phyloP scores from a whole-genome alignment of 2,329 filamentous ascomycete species.

The Penicillium sp. region DNA sequence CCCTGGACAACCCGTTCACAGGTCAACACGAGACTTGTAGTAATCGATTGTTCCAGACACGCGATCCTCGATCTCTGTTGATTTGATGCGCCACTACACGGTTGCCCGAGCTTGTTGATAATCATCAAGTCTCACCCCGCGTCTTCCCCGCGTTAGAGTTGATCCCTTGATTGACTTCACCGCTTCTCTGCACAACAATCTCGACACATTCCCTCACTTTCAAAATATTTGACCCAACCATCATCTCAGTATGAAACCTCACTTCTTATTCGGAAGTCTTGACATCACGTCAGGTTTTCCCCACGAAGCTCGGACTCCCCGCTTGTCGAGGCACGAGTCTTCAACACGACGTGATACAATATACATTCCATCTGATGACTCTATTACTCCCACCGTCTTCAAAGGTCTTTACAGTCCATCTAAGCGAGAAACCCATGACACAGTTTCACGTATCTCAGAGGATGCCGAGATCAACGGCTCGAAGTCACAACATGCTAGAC shows the following conservation, averaged over 20 bases:
- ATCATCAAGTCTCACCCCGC: not conserved
- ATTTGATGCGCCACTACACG: not conserved
- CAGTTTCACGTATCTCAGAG: slow-evolving; percentile 8
- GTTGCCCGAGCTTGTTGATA: not conserved
- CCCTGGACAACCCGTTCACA: not conserved
- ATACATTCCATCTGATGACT: slow-evolving; percentile 45
- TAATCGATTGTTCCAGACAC: not conserved
- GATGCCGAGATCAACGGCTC: slow-evolving; percentile 31
- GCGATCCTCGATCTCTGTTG: not conserved
- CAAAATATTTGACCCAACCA: not conserved
- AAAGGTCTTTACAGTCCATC: slow-evolving; percentile 46
- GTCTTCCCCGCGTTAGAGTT: not conserved
- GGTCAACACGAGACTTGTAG: not conserved
- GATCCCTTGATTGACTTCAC: slow-evolving; percentile 9
- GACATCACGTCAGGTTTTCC: slow-evolving; percentile 27
- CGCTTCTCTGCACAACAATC: slow-evolving; percentile 5
- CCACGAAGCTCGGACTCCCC: slow-evolving; percentile 33
- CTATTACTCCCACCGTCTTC: slow-evolving; percentile 42
- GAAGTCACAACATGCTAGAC: slow-evolving; percentile 37
- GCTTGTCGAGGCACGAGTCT: slow-evolving; percentile 27
- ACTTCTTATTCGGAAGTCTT: not conserved
- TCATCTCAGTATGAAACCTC: not conserved
- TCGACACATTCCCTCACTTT: not conserved
- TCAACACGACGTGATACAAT: slow-evolving; percentile 38
- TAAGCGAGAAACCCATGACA: slow-evolving; percentile 24